Evolutionary conservation across 768 basidiomycete species (phyloP), one percentile per base, ranked within the genome.

Genomic region (Suillus placidus): DNA sequence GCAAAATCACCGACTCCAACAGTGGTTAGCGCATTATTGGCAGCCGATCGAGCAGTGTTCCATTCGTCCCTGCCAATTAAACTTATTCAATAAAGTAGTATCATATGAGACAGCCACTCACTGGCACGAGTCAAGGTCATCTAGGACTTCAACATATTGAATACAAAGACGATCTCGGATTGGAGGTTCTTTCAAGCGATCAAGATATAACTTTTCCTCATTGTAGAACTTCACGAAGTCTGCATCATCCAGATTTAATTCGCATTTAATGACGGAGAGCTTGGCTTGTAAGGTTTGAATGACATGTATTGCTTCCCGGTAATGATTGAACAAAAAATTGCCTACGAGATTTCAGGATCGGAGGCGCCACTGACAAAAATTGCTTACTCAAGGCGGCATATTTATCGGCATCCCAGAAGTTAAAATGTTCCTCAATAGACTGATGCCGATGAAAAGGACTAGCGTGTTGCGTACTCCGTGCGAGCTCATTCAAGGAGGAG

Each of bases 381-480:
- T n/a, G 20, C n/a, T 9, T 66, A 76, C 76, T 74, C 0, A 45
- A 10, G 9, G 67, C 70, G 0, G 66, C 64, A 55, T 74, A 71
- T n/a, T 74, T 73, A 20, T 71, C 65, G 1, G 42, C 55, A 45
- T 69, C 68, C 71, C 74, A 77, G n/a, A 64, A 67, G 0, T 10
- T 30, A 20, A 72, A 71, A 40, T 70, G 67, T 35, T 61, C 49
- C 12, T 73, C 68, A n/a, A 77, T 73, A 0, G 66, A n/a, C 18
- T 63, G 47, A n/a, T 54, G 61, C 3, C 37, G 16, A 26, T 66
- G 65, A 34, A 66, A 66, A 23, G 18, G 12, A 13, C 23, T 54
- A 18, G 47, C 43, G 13, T 66, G 61, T 2, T 37, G 12, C 2
- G 65, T 66, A 32, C 65, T 54, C 26, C 60, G 2, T n/a, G 61